phyloP scores from a whole-genome alignment of 2,329 filamentous ascomycete species.

The Aspergillus awamori region DNA sequence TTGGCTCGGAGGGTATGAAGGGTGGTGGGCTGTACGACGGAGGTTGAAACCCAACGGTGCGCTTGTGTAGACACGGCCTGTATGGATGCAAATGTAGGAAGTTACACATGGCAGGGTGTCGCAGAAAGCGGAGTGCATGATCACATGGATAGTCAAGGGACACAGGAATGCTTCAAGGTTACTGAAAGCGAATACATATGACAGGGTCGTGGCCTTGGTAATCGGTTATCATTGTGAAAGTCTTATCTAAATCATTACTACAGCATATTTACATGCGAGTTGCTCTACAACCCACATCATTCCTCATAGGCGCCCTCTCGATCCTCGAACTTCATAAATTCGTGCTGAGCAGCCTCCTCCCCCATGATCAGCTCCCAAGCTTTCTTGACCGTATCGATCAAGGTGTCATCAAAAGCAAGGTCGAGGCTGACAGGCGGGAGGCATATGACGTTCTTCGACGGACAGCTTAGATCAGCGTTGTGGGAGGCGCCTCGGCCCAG shows the following conservation, averaged over 20 bases:
- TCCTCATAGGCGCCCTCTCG: constrained; percentile 64
- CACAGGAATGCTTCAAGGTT: no score
- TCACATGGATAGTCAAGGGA: background rate
- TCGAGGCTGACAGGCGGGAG: constrained; percentile 65
- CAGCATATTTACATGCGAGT: background rate
- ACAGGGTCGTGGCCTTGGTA: background rate
- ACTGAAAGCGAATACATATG: background rate
- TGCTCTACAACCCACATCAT: constrained; percentile 12
- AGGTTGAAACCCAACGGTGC: background rate
- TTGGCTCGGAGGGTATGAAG: background rate
- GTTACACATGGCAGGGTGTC: background rate
- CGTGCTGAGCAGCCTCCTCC: constrained; percentile 50
- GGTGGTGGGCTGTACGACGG: background rate
- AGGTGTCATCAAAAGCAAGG: constrained; percentile 72
- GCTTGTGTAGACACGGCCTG: background rate
- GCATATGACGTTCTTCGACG: constrained; percentile 52
- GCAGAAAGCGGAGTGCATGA: background rate
- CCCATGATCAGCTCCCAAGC: constrained; percentile 70
- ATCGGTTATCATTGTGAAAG: background rate
- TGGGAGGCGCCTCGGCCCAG: constrained; percentile 29
- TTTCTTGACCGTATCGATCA: constrained; percentile 66
- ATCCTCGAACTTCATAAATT: constrained; percentile 80
- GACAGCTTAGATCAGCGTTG: constrained; percentile 15
- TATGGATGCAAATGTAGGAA: background rate
- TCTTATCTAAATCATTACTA: background rate